Evolutionary conservation across 345 rosid species (phyloP), one percentile per base, ranked within the genome.

Genomic region (Psidium friedrichsthalianum): DNA sequence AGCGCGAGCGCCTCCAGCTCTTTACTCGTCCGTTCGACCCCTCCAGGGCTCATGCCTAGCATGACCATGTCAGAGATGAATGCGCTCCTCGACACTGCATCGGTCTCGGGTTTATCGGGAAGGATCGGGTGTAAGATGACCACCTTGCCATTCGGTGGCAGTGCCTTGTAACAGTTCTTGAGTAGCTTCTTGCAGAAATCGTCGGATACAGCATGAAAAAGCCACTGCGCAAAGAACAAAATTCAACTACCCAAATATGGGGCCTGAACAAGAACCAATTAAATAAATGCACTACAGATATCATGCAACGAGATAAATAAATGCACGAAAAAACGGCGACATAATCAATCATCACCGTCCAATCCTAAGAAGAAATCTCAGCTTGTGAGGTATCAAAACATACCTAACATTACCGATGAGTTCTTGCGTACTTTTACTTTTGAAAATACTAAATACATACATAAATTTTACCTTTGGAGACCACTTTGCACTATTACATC

Each of bases 201-300:
- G 18, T 92, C 92, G 25, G 87, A 88, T 93, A 91, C 89, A 52
- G 74, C 91, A 59, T 90, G 93, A 16, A 91, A 87, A 74, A 92
- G 88, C 90, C 91, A 89, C 92, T 91, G 84, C 25, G 13, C 78
- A 36, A 69, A 69, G 47, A 32, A 8, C 47, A 32, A 69, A 32
- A 32, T 21, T 32, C 11, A 69, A 32, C 44, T 8, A 32, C 24
- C 47, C 44, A 32, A 18, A 16, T 11, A 32, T 64, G 74, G 74
- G 6, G 20, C 3, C 5, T 3, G 6, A 27, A 59, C 74, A 59
- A 14, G 40, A 27, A 59, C 20, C 3, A 15, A 64, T 52, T 2
- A 52, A 51, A 51, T n/a, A n/a, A n/a, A 36, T 36, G 36, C 36
- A 36, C 36, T 3, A 36, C 3, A 36, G 36, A 36, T 3, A 36